Evolutionary conservation across 768 basidiomycete genomes (phyloP).

Genomic region (Amyloporia xantha): DNA sequence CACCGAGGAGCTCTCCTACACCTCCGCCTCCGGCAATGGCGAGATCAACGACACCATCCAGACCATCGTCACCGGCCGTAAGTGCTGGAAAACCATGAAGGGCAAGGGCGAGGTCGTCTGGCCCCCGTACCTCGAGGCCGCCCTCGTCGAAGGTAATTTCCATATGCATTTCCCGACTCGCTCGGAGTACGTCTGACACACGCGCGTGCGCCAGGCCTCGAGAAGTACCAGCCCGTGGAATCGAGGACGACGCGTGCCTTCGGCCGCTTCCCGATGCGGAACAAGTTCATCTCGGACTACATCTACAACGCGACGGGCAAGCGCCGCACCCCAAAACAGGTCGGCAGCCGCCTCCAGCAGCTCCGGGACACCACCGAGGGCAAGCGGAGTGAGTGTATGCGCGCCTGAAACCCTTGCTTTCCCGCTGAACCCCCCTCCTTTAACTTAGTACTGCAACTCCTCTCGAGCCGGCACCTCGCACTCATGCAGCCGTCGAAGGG

Average conservation of each 20-base stretch:
- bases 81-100: constrained; percentile 66
- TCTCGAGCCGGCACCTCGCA: constrained; percentile 19
- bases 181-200: not conserved
- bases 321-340: constrained; percentile 69
- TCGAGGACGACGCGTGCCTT: constrained; percentile 22
- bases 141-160: constrained; percentile 59
- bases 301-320: constrained; percentile 67
- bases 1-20: constrained; percentile 24
- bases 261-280: constrained; percentile 26
- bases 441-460: constrained; percentile 23
- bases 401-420: constrained; percentile 3
- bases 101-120: constrained; percentile 73
- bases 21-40: constrained; percentile 17
- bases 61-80: constrained; percentile 26
- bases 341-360: constrained; percentile 76
- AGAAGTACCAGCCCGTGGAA: constrained; percentile 25
- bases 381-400: constrained; percentile 51
- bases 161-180: not conserved
- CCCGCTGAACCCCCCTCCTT: not conserved
- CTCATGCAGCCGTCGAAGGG: constrained; percentile 14
- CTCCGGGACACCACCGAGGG: constrained; percentile 71
- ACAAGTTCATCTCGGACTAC: constrained; percentile 44
- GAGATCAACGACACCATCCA: constrained; percentile 24
- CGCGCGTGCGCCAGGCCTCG: constrained; percentile 11
- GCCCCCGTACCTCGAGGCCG: constrained; percentile 77